These are phyloP conservation scores for Colletotrichum sp. DNA, from an alignment of 2,329 filamentous ascomycete genomes.

Conservation along the genomic window DNA sequence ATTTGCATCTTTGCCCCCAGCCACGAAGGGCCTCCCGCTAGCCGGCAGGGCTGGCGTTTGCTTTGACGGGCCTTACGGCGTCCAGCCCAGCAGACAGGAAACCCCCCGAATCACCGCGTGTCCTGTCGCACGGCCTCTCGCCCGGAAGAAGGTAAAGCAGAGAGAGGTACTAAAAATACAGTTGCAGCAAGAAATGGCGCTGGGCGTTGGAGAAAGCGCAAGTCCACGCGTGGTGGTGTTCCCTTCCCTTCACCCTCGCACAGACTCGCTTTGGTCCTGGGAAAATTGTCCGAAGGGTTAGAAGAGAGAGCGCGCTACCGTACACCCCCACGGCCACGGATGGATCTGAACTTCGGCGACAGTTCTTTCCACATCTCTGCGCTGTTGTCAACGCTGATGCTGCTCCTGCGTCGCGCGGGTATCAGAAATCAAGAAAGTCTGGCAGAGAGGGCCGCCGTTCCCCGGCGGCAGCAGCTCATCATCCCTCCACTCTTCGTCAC, in stretches of 20 bases:
- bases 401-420: slow-evolving; percentile 1
- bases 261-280: neutral
- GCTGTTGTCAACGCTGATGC: neutral
- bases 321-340: slow-evolving; percentile 12
- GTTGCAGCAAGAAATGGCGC: neutral
- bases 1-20: neutral
- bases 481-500: slow-evolving; percentile 1
- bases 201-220: neutral
- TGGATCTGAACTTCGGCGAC: slow-evolving; percentile 13
- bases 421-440: neutral
- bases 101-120: neutral
- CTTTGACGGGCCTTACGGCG: neutral
- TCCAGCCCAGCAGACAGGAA: neutral
- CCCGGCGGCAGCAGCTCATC: neutral
- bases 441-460: neutral
- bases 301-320: neutral
- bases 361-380: neutral
- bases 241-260: neutral
- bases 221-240: neutral
- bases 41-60: neutral
- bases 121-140: slow-evolving; percentile 1
- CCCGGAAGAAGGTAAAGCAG: neutral
- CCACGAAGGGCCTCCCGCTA: neutral
- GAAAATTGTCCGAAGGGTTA: neutral
- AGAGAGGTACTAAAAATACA: neutral